These are phyloP conservation scores for Aspergillus alliaceus DNA, from an alignment of 2,329 filamentous ascomycete genomes.

Conservation along the genomic window DNA sequence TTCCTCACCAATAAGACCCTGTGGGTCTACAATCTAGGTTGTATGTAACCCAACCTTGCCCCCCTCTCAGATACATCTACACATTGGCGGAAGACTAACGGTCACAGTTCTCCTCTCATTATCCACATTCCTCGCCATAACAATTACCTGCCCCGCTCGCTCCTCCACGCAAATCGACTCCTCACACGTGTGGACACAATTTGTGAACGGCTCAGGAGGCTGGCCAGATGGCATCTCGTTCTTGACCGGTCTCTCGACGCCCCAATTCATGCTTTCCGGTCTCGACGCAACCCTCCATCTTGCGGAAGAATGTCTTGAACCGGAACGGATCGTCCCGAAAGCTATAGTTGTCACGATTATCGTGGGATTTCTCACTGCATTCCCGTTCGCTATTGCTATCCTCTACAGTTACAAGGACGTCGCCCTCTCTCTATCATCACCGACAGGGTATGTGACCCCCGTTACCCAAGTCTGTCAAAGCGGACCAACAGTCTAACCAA, in stretches of 20 bases:
- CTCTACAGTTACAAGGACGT: conserved; percentile 20
- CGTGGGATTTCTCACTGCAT: conserved; percentile 22
- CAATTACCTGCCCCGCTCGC: conserved; percentile 21
- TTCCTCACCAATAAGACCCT: conserved; percentile 22
- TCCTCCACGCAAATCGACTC: conserved; percentile 15
- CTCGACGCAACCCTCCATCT: conserved; percentile 25
- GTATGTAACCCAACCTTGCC: conserved; percentile 8
- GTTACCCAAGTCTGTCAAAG: not conserved
- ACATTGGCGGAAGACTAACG: not conserved
- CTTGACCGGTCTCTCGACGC: conserved; percentile 23
- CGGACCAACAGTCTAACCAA: not conserved
- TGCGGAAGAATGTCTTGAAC: conserved; percentile 24
- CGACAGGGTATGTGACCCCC: conserved; percentile 14
- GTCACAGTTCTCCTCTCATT: conserved; percentile 20
- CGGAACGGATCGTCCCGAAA: conserved; percentile 23
- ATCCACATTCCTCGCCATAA: conserved; percentile 20
- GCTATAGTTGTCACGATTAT: conserved; percentile 20
- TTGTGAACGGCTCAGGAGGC: conserved; percentile 22
- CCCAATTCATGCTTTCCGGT: conserved; percentile 26
- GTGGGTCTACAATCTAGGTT: conserved; percentile 24
- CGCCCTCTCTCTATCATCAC: conserved; percentile 11
- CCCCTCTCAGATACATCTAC: not conserved
- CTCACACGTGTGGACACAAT: conserved; percentile 14
- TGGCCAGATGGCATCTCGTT: conserved; percentile 26
- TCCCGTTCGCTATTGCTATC: conserved; percentile 21